A percentile compares a stretch with the other conserved stretches of the same genome.
Evolutionary conservation across 108 stramenopile genomes (phyloP).

Genomic region (Stephanodiscus triporus): DNA sequence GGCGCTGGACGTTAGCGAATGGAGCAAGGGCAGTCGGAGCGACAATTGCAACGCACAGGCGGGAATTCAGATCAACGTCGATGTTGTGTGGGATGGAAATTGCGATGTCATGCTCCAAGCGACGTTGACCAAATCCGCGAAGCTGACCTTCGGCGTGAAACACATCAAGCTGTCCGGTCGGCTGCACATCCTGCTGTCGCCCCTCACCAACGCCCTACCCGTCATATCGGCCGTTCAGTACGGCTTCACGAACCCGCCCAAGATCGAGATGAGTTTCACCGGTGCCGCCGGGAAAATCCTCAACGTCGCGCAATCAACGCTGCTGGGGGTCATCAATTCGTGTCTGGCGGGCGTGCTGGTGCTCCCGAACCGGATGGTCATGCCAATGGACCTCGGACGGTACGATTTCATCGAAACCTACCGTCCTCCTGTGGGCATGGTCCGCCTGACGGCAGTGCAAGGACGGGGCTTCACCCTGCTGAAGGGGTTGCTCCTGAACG

Average conservation of each 20-base stretch:
- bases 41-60: neutral
- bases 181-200: constrained; percentile 53
- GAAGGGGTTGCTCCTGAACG: constrained; percentile 49
- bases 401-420: constrained; percentile 54
- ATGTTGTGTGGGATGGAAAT: constrained; percentile 64
- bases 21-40: no score
- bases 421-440: constrained; percentile 58
- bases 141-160: constrained; percentile 57
- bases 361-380: constrained; percentile 59
- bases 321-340: constrained; percentile 46
- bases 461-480: constrained; percentile 63
- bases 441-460: constrained; percentile 43
- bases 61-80: constrained; percentile 59
- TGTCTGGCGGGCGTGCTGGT: constrained; percentile 54
- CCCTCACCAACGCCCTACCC: constrained; percentile 60
- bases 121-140: constrained; percentile 39
- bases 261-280: constrained; percentile 56
- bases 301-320: constrained; percentile 48
- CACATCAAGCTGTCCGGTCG: constrained; percentile 65
- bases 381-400: constrained; percentile 50
- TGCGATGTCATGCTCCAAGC: constrained; percentile 66
- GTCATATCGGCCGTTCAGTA: constrained; percentile 63
- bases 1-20: no score
- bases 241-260: constrained; percentile 70
- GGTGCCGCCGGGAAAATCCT: constrained; percentile 35